Conservation (phyloP, 768 basidiomycete species). For the Kwoniella sp. region DNA sequence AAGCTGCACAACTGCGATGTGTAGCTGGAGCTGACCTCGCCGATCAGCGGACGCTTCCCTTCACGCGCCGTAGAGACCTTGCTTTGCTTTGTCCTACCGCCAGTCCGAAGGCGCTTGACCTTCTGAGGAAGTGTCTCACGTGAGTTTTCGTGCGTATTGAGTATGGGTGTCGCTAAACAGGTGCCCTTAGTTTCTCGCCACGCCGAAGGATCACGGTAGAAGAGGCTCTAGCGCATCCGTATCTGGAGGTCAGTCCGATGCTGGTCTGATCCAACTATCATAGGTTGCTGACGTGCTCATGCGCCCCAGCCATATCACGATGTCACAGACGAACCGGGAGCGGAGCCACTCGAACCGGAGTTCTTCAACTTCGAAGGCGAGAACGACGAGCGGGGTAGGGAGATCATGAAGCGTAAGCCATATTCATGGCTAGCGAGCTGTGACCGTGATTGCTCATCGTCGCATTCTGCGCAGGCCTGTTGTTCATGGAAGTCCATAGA, state of each 20-base stretch:
- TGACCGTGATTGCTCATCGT: too few relatives aligned
- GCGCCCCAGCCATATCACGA: constrained; percentile 72
- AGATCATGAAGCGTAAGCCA: constrained; percentile 48
- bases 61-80: constrained; percentile 74
- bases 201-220: constrained; percentile 81
- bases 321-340: constrained; percentile 79
- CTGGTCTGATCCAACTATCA: background rate
- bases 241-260: constrained; percentile 59
- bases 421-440: too few relatives aligned
- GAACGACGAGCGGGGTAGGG: constrained; percentile 46
- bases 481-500: too few relatives aligned
- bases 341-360: constrained; percentile 52
- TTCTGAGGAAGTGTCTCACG: constrained; percentile 44
- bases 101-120: constrained; percentile 54
- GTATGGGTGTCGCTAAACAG: constrained; percentile 63
- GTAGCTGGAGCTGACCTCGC: background rate
- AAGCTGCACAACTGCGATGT: background rate
- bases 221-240: constrained; percentile 82
- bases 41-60: constrained; percentile 76
- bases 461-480: too few relatives aligned
- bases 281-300: background rate
- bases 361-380: constrained; percentile 52
- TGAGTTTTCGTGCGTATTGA: constrained; percentile 10
- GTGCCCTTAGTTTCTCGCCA: constrained; percentile 54
- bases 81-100: constrained; percentile 67